phyloP scores from a whole-genome alignment of 257 asterid species.

The Sherardia arvensis region DNA sequence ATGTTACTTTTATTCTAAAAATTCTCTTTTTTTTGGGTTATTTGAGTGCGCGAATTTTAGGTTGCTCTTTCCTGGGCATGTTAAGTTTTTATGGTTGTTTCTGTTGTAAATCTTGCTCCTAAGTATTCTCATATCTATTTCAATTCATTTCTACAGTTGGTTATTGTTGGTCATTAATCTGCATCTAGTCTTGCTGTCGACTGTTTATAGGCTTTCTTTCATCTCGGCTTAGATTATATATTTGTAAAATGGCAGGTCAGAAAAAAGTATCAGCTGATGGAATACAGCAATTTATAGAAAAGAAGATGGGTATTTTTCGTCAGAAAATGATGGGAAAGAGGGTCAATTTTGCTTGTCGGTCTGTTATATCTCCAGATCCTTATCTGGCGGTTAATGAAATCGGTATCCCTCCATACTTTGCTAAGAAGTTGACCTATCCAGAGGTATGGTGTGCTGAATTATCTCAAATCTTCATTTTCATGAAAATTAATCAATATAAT shows the following conservation, averaged over 20 bases:
- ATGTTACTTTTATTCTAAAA: background rate
- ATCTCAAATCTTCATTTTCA: background rate
- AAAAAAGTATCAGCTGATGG: slow-evolving; percentile 54
- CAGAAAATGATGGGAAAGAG: slow-evolving; percentile 99
- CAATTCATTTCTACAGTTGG: background rate
- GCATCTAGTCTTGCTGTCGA: background rate
- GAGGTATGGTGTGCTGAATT: slow-evolving; percentile 46
- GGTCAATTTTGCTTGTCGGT: slow-evolving; percentile 91
- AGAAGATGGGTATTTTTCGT: slow-evolving; percentile 95
- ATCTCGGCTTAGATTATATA: slow-evolving; percentile 1
- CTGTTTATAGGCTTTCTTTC: background rate
- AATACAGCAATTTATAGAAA: slow-evolving; percentile 76
- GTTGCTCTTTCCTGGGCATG: background rate
- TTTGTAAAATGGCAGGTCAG: slow-evolving; percentile 35
- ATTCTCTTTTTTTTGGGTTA: too few species aligned
- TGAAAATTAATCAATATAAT: too few species aligned
- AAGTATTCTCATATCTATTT: background rate
- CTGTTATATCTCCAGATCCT: slow-evolving; percentile 98
- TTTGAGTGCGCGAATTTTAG: too few species aligned
- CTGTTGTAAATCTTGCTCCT: background rate
- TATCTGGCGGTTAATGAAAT: slow-evolving; percentile 90
- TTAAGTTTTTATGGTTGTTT: background rate
- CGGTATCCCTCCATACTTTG: slow-evolving; percentile 96
- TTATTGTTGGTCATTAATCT: background rate
- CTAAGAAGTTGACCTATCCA: slow-evolving; percentile 79